phyloP scores from a whole-genome alignment of 192 early-diverging fungal genomes.

The Coemansia sp. region DNA sequence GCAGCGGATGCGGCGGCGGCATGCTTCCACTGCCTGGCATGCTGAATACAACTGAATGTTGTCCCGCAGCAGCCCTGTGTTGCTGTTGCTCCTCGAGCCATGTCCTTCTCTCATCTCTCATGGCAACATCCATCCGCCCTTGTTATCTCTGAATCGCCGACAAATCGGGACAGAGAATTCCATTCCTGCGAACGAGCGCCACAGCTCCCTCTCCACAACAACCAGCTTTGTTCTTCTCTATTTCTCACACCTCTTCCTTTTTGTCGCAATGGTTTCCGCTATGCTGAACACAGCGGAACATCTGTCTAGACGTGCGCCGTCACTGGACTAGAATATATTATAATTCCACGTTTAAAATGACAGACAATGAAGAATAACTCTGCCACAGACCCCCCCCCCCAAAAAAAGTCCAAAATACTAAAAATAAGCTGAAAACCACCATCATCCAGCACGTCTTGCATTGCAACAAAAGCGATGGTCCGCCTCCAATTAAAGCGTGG shows the following conservation, averaged over 20 bases:
- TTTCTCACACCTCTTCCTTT: too few relatives aligned
- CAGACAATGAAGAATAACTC: neutral
- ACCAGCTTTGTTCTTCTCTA: neutral
- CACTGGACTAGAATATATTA: neutral
- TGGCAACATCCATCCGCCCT: neutral
- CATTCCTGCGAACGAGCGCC: neutral
- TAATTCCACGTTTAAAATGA: neutral
- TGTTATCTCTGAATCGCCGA: slow-evolving; percentile 2
- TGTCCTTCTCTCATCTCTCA: neutral
- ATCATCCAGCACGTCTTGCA: neutral
- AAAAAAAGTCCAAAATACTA: neutral
- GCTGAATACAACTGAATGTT: too few relatives aligned
- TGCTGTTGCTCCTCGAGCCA: too few relatives aligned
- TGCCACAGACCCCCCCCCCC: neutral
- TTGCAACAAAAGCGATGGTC: neutral
- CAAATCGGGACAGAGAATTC: neutral
- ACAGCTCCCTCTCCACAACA: neutral
- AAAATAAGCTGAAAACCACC: neutral
- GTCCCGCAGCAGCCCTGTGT: too few relatives aligned
- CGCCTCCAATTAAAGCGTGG: slow-evolving; percentile 16
- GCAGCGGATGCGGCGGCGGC: too few relatives aligned
- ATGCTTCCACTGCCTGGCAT: too few relatives aligned
- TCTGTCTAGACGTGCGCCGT: too few relatives aligned
- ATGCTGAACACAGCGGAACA: too few relatives aligned
- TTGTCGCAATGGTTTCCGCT: too few relatives aligned